A percentile compares a stretch with the other conserved stretches of the same genome.
Conservation (phyloP, 2,329 filamentous ascomycete species). For the Phaeoacremonium minimum region DNA sequence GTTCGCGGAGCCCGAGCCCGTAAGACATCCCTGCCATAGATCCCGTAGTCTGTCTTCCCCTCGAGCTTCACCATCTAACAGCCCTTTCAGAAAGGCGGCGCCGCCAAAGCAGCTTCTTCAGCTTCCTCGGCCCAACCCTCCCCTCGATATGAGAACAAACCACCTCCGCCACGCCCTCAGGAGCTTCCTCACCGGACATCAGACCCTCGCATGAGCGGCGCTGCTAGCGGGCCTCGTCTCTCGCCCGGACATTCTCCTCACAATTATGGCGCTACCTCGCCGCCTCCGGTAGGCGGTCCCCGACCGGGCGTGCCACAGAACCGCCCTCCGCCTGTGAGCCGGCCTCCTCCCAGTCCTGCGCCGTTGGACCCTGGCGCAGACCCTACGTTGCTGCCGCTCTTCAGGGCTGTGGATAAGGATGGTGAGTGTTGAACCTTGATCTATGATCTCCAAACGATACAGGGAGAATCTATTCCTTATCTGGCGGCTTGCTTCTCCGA, state of each 20-base stretch:
- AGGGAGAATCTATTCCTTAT: too few relatives aligned
- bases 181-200: constrained; percentile 11
- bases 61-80: constrained; percentile 8
- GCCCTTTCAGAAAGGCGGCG: constrained; percentile 26
- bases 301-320: constrained; percentile 35
- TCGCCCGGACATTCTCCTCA: constrained; percentile 20
- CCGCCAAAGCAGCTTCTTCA: constrained; percentile 21
- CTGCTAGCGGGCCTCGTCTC: constrained; percentile 12
- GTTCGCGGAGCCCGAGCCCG: constrained; percentile 47
- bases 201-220: constrained; percentile 6
- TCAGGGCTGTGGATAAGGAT: constrained; percentile 86
- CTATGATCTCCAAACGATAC: too few relatives aligned
- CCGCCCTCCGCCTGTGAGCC: constrained; percentile 52
- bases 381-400: constrained; percentile 76
- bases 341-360: constrained; percentile 63
- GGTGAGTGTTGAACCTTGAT: constrained; percentile 46
- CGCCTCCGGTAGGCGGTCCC: constrained; percentile 40
- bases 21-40: too few relatives aligned
- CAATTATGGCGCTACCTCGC: constrained; percentile 44
- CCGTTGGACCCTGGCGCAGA: constrained; percentile 49
- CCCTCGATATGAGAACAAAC: constrained; percentile 44
- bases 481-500: too few relatives aligned
- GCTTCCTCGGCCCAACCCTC: constrained; percentile 13
- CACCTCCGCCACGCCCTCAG: constrained; percentile 35
- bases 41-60: constrained; percentile 4